phyloP scores from a whole-genome alignment of 208 protist species.

The Trypanosoma avium region DNA sequence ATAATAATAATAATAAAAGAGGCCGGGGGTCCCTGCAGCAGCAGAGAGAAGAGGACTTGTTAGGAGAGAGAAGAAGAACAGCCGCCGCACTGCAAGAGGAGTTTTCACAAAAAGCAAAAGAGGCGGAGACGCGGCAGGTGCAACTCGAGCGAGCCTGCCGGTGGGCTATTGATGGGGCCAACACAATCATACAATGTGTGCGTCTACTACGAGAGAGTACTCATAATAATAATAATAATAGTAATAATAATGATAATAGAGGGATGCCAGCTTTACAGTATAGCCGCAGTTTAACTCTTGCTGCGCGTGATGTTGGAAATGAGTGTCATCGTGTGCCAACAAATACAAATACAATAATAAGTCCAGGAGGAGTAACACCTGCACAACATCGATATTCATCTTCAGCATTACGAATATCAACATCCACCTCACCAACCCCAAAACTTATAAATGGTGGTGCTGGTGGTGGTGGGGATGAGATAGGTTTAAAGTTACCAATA shows the following conservation, averaged over 20 bases:
- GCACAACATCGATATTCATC: no score
- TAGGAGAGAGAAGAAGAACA: conserved; percentile 15
- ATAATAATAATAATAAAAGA: conserved; percentile 8
- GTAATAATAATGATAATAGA: no score
- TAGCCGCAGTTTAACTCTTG: conserved; percentile 64
- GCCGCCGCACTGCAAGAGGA: conserved; percentile 21
- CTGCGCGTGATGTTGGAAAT: conserved; percentile 49
- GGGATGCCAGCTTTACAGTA: conserved; percentile 36
- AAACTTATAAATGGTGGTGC: background rate
- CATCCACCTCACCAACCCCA: background rate
- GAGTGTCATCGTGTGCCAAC: conserved; percentile 15
- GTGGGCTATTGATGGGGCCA: conserved; percentile 67
- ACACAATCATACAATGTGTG: conserved; percentile 61
- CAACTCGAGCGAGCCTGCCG: conserved; percentile 40
- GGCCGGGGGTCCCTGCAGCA: no score
- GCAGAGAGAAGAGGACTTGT: conserved; percentile 25
- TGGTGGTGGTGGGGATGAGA: background rate
- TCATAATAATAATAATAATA: no score
- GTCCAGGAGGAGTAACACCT: no score
- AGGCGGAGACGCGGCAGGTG: conserved; percentile 33
- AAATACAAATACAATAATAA: conserved; percentile 5
- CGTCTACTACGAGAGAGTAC: conserved; percentile 44
- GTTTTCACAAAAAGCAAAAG: conserved; percentile 15
- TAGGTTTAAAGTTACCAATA: background rate
- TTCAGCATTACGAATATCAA: no score